Base-by-base conservation (phyloP, 2,329 filamentous ascomycete genomes). In the Ascochyta clinopodiicola region DNA sequence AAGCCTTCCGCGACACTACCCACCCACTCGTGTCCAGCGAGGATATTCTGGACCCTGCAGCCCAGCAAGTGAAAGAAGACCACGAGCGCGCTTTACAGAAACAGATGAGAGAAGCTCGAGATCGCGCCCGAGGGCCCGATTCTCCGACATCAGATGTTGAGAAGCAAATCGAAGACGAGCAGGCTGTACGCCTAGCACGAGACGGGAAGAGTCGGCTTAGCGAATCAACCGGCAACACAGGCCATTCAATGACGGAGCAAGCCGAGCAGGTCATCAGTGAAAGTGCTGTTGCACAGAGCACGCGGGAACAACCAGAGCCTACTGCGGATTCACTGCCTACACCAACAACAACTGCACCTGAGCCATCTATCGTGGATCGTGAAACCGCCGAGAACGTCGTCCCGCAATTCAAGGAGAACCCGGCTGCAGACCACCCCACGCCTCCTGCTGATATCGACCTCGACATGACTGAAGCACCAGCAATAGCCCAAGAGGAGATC, bases 61-160 rank as follows among this genome's bases (percentile, higher is more conserved):
- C 77, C 50, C 70, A 74, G 55, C 69, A 70, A 37, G 73, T 75
- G 9, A 78, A 92, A 44, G 82, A 80, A 17, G 79, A 84, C 43
- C 82, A 84, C 38, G 85, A 84, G 62, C 73, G 80, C 15, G 67
- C 72, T 3, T 81, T 86, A 31, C 76, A 77, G 19, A 80, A 82
- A 21, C 78, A 81, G 56, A 80, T 80, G 64, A 77, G 78, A 31
- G 72, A 74, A 47, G 81, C 80, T 39, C 71, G 76, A 35, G 68
- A 75, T 64, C 60, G 78, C 56, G 70, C 79, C 53, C 58, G 78
- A 61, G 65, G 78, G 68, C 69, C 79, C 64, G 68, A 72, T 56
- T 80, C 81, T 7, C 78, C 77, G 9, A 84, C 82, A 17, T 82
- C 85, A 2, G 85, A 88, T 61, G 81, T 85, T 56, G 85, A 88